Base-by-base conservation (phyloP, 352 stramenopile genomes). In the Phytophthora pseudosyringae region DNA sequence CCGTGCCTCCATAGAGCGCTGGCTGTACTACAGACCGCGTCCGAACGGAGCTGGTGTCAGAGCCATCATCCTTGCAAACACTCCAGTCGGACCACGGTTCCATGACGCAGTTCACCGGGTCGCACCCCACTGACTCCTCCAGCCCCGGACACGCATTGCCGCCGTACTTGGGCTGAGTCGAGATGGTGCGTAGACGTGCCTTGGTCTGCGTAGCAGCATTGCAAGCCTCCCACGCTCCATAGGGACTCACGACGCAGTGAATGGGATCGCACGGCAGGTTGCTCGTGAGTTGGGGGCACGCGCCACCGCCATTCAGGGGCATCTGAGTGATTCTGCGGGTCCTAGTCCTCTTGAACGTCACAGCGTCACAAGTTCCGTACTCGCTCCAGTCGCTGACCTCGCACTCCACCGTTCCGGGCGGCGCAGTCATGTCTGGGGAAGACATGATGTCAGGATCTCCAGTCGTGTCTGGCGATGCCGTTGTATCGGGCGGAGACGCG, bases 341-440 rank as follows among this genome's bases (percentile, higher is more conserved):
- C 49, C 87, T 87, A 6, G 44, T 75, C 63, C 85, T 84, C 50
- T 69, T 81, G 50, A 59, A 88, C 26, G 66, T 86, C 38, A 71
- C 61, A 1, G 48, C 31, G 35, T 89, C 77, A 31, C 75, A 90
- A 0, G 39, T 48, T 0, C 68, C 64, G 33, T 81, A 89, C 21
- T 81, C 69, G 1, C 68, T 71, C 66, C 73, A 90, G 1, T 74
- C 45, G 0, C 73, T 65, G 0, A 89, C 68, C 2, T 63, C 67
- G 32, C 81, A 90, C 25, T 75, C 44, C 1, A 90, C 69, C 0
- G 79, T 35, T 11, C 31, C 31, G 10, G 3, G 31, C 7, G 31
- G 31, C 31, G 31, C 7, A 7, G 3, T 35, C 31, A 11, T 35
- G 7, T 11, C 31, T 3, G 31, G 31, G 31, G 31, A 35, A 12